Conservation (phyloP, 805 yeast species). For the Novakomyces olei region DNA sequence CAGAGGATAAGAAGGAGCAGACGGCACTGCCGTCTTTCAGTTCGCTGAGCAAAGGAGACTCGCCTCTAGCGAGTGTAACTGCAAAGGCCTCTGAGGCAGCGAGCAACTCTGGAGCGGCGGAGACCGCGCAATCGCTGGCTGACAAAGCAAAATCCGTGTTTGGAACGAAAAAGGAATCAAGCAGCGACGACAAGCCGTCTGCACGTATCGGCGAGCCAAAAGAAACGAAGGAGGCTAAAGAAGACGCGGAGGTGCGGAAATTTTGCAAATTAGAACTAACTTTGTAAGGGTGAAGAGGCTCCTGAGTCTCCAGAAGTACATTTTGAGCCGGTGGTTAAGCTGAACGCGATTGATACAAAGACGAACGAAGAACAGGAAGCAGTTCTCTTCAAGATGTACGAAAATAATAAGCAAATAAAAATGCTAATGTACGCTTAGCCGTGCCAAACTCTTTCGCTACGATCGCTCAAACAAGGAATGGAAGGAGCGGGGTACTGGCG, state of each 20-base stretch:
- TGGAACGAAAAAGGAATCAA: too few relatives aligned
- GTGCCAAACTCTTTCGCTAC: conserved; percentile 89
- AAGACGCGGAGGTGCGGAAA: conserved; percentile 11
- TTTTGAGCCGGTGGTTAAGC: conserved; percentile 86
- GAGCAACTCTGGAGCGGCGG: conserved; percentile 9
- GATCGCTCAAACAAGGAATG: conserved; percentile 44
- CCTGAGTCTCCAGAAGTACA: conserved; percentile 62
- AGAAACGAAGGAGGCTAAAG: conserved; percentile 13
- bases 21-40: too few relatives aligned
- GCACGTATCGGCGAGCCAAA: background rate
- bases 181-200: too few relatives aligned
- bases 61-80: background rate
- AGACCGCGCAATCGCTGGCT: background rate
- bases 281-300: conserved; percentile 19
- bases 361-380: conserved; percentile 87
- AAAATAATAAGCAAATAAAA: background rate
- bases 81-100: conserved; percentile 13
- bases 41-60: too few relatives aligned
- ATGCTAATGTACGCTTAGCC: conserved; percentile 11
- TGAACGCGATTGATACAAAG: conserved; percentile 89
- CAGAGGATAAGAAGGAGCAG: too few relatives aligned
- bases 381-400: conserved; percentile 46
- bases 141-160: too few relatives aligned
- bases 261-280: conserved; percentile 12
- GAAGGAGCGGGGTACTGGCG: conserved; percentile 99